Evolutionary conservation across 768 basidiomycete species (phyloP).

Genomic region (Hericium erinaceus): DNA sequence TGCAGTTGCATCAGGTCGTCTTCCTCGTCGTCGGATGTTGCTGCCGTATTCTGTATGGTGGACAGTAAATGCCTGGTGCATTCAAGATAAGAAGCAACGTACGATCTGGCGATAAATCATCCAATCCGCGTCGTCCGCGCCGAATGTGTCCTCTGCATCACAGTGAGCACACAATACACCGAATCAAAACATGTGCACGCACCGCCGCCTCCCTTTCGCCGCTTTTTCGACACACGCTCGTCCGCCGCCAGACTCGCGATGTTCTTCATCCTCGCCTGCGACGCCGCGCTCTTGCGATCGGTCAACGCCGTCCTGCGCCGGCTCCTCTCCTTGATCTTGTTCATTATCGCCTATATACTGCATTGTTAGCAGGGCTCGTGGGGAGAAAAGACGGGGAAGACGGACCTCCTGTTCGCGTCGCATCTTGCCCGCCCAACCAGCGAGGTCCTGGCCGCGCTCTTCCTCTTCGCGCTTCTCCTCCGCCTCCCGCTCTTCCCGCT

Average conservation of each 20-base stretch:
- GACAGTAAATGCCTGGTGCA: not conserved
- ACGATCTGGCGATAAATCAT: conserved; percentile 96
- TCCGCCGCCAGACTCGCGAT: conserved; percentile 90
- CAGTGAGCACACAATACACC: not conserved
- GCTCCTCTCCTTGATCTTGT: conserved; percentile 75
- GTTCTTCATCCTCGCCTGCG: conserved; percentile 93
- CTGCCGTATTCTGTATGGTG: conserved; percentile 48
- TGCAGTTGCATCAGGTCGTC: conserved; percentile 68
- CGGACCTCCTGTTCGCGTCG: conserved; percentile 75
- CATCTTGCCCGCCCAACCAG: conserved; percentile 66
- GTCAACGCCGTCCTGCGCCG: conserved; percentile 71
- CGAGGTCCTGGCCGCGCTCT: conserved; percentile 62
- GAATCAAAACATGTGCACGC: conserved; percentile 12
- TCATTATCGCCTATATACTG: conserved; percentile 55
- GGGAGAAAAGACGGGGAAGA: not conserved
- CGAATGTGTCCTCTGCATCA: conserved; percentile 81
- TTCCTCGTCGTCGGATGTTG: conserved; percentile 82
- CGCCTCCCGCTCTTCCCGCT: conserved; percentile 56
- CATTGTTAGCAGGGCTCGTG: not conserved
- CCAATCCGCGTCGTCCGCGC: conserved; percentile 94
- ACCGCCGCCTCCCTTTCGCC: conserved; percentile 78
- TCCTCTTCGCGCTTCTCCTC: conserved; percentile 63
- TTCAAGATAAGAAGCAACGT: conserved; percentile 15
- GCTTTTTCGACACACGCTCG: conserved; percentile 73
- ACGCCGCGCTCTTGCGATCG: conserved; percentile 87